Evolutionary conservation across 2,329 filamentous ascomycete species (phyloP), one percentile per base, ranked within the genome.

Genomic region (Aspergillus eucalypticola): DNA sequence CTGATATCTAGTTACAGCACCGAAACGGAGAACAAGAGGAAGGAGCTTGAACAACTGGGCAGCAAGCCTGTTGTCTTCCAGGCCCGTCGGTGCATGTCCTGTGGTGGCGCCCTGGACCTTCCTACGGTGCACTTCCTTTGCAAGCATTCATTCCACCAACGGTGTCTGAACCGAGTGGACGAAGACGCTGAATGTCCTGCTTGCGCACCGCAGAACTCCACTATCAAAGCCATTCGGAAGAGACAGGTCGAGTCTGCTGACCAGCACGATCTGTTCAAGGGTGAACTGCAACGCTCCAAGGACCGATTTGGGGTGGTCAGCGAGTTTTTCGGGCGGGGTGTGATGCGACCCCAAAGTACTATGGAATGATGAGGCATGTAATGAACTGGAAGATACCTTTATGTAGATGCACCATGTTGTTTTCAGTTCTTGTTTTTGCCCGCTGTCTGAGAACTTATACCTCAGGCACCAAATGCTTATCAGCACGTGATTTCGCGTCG

Each of bases 111-210:
- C 25, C 83, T 98, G 17, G 93, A 97, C 66, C 81, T 98, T 11
- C 95, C 95, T 0, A 91, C 89, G 0, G 93, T 99, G 51, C 95
- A 99, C 73, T 99, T 99, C 75, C 78, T 99, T 64, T 99, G 95
- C 81, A 96, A 96, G 75, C 95, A 99, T 75, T 93, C 89, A 62
- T 99, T 97, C 82, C 95, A 99, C 73, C 91, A 96, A 78, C 84
- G 91, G 49, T 99, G 94, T 75, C 79, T 99, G 44, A 90, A 91
- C 71, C 81, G 82, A 5, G 81, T 81, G 10, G 87, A 88, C 54
- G 82, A 86, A 8, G 82, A 86, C 41, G 84, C 88, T 0, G 92
- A 97, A 75, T 99, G 95, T 73, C 92, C 94, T 8, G 84, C 92
- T 35, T 99, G 95, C 70, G 88, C 90, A 25, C 83, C 86, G 19